Percentiles rank a stretch among this genome's conserved stretches.
These are phyloP conservation scores for Naganishia kalamii DNA, from an alignment of 768 basidiomycete genomes.

Conservation along the genomic window DNA sequence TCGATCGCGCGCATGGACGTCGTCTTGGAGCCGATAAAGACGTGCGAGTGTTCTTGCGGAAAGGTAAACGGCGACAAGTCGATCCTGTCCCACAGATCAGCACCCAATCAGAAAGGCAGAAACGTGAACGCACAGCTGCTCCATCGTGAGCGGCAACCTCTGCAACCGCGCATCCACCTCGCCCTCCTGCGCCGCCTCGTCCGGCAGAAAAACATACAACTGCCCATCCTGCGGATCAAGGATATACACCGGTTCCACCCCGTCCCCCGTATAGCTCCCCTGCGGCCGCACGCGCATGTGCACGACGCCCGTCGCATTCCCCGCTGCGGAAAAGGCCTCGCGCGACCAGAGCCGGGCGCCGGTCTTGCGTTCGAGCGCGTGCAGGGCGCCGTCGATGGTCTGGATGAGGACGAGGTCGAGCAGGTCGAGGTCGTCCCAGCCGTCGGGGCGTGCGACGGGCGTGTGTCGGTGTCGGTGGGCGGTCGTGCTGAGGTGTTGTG, in stretches of 20 bases:
- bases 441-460: conserved; percentile 6
- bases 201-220: conserved; percentile 73
- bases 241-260: conserved; percentile 66
- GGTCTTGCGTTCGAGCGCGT: conserved; percentile 81
- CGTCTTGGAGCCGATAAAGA: conserved; percentile 87
- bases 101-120: not conserved
- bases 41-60: conserved; percentile 58
- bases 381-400: conserved; percentile 88
- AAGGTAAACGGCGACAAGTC: conserved; percentile 81
- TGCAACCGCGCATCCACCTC: conserved; percentile 51
- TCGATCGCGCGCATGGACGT: conserved; percentile 58
- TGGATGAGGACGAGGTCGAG: conserved; percentile 81
- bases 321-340: conserved; percentile 19
- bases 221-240: conserved; percentile 92
- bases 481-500: not conserved
- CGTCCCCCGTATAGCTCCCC: conserved; percentile 53
- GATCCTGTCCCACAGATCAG: conserved; percentile 49
- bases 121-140: conserved; percentile 57
- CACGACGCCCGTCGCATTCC: not conserved
- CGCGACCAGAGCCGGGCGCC: conserved; percentile 76
- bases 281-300: conserved; percentile 17
- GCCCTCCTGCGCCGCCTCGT: conserved; percentile 48
- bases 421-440: conserved; percentile 54
- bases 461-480: not conserved
- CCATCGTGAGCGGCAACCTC: conserved; percentile 83